Evolutionary conservation across 352 stramenopile species (phyloP), one percentile per base, ranked within the genome.

Genomic region (Phytopythium helicoides): DNA sequence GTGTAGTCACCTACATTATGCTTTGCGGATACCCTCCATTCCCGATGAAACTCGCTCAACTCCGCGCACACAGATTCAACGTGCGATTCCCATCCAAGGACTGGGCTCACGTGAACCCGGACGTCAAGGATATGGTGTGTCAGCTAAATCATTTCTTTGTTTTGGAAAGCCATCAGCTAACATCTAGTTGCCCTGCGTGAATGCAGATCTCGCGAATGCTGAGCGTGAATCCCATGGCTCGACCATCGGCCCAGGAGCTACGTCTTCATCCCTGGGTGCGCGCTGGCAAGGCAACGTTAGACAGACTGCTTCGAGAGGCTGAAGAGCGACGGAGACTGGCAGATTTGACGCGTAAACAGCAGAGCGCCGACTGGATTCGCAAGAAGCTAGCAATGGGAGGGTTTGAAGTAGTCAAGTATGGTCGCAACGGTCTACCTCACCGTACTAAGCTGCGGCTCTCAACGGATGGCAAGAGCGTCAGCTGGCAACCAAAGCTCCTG

Each of bases 1-100:
- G 95, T 21, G 84, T 95, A 28, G 82, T 93, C 7, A 81, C 71
- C 25, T 95, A 95, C 74, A 93, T 94, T 67, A 86, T 94, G 71
- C 56, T 95, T 15, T 93, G 83, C 23, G 86, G 86, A 1, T 95
- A 95, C 51, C 85, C 86, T 0, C 86, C 86, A 28, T 96, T 96
- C 59, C 85, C 84, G 0, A 92, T 94, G 84, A 94, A 92, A 57
- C 77, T 94, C 26, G 75, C 81, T 3, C 83, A 94, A 56, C 55
- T 94, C 21, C 84, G 84, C 15, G 88, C 72, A 8, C 84, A 94
- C 53, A 73, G 75, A 0, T 94, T 94, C 64, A 81, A 92, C 46
- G 81, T 92, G 28, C 74, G 78, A 14, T 94, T 89, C 47, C 84
- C 82, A 14, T 85, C 80, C 6, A 92, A 92, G 31, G 84, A 94